Base-by-base conservation (phyloP, 1,284 basidiomycete genomes). In the Leccinum griseonigrum region DNA sequence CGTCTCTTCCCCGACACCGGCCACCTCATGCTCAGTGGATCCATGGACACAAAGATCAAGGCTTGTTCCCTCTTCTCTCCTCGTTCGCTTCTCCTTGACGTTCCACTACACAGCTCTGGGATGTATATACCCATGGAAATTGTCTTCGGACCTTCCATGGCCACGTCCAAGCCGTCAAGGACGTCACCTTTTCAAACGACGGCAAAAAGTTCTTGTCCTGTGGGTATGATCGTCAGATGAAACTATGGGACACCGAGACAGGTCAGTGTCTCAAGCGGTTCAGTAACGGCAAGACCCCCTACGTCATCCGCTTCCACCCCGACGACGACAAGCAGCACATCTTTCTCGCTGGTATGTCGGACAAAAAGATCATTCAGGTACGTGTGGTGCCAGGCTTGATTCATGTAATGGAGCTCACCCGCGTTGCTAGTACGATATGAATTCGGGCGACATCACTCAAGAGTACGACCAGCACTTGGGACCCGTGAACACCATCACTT, bases 31-130 rank as follows among this genome's bases (percentile, higher is more conserved):
- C 85, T 99, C 62, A 96, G 92, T 71, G 95, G 90, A 1, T 96
- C 94, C 60, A 97, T 98, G 94, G 97, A 99, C 76, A 98, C 95
- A 9, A 97, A 98, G 76, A 94, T 99, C 79, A 99, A 99, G 83
- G 94, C 91, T 72, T 60, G 84, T 70, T 34, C 18, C 38, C 29
- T 31, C 34, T 36, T 22, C 2, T 14, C 28, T 55, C 26, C n/a
- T 22, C 22, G 9, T 31, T 3, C 8, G 6, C 40, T 61, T 51
- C 46, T n/a, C 48, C 14, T 60, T 62, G 63, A 66, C 46, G n/a
- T 40, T 29, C 52, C 56, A 48, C n/a, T 52, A 29, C 59, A 40
- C 70, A 97, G 94, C 85, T 99, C 46, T 99, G 97, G 97, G 97
- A 99, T 72, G 86, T 98, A 2, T 99, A 99, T 72, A 94, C 94